Conservation (phyloP, 2,329 filamentous ascomycete species). For the Taxawa tesnikishii region DNA sequence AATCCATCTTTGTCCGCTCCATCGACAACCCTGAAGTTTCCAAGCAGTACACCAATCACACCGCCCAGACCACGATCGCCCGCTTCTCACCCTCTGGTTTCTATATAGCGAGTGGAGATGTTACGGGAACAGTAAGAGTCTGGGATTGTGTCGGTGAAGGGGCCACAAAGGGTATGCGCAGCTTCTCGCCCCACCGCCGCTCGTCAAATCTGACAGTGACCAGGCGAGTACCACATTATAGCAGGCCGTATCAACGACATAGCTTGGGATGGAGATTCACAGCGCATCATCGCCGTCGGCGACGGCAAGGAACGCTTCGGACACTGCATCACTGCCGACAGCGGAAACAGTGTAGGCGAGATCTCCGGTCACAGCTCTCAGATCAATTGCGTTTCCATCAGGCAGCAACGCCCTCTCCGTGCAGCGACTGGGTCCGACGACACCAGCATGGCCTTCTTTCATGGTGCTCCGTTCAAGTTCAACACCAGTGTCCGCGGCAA, state of each 20-base stretch:
- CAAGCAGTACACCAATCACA: conserved; percentile 90
- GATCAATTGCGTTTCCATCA: conserved; percentile 83
- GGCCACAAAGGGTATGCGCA: conserved; percentile 56
- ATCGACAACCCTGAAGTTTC: conserved; percentile 79
- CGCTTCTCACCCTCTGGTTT: conserved; percentile 90
- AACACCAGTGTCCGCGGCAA: conserved; percentile 65
- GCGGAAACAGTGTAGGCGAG: conserved; percentile 90
- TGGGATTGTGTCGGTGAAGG: conserved; percentile 85
- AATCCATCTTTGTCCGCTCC: conserved; percentile 89
- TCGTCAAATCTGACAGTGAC: conserved; percentile 3
- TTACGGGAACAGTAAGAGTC: conserved; percentile 70
- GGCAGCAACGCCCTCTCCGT: conserved; percentile 78
- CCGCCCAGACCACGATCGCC: conserved; percentile 76
- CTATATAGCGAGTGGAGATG: conserved; percentile 88
- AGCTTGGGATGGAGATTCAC: conserved; percentile 94
- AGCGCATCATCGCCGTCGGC: conserved; percentile 90
- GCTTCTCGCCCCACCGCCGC: no score
- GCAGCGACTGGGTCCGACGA: conserved; percentile 90
- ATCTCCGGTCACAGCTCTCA: conserved; percentile 82
- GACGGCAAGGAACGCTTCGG: conserved; percentile 90
- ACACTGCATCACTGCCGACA: conserved; percentile 88
- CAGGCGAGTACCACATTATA: conserved; percentile 83
- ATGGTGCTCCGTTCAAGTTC: conserved; percentile 94
- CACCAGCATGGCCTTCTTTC: conserved; percentile 78
- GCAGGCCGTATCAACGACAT: conserved; percentile 92